A percentile compares a stretch with the other conserved stretches of the same genome.
phyloP scores from a whole-genome alignment of 805 yeast species.

The Metschnikowia lunata region DNA sequence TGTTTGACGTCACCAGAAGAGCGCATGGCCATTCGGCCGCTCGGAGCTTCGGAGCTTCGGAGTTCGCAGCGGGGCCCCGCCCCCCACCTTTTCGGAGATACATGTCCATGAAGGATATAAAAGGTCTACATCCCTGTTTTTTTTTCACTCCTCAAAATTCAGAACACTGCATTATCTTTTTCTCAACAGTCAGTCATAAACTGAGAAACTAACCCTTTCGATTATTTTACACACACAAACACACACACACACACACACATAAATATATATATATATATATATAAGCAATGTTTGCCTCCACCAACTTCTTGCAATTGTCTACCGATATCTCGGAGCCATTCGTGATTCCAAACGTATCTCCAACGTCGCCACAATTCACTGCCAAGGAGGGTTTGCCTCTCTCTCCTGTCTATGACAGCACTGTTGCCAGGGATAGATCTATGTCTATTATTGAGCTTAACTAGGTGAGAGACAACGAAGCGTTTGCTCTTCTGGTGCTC shows the following conservation, averaged over 20 bases:
- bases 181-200: not conserved
- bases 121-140: conserved; percentile 1
- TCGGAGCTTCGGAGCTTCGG: conserved; percentile 14
- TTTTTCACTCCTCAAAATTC: not conserved
- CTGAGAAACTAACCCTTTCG: not conserved
- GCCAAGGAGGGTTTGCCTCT: conserved; percentile 6
- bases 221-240: not conserved
- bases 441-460: conserved; percentile 26
- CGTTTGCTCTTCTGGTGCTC: too few relatives aligned
- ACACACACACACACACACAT: not conserved
- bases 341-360: conserved; percentile 60
- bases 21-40: not conserved
- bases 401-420: conserved; percentile 12
- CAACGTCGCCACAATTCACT: conserved; percentile 35
- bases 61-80: conserved; percentile 14
- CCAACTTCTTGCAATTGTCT: conserved; percentile 50
- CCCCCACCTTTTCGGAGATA: conserved; percentile 15
- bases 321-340: conserved; percentile 59
- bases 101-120: conserved; percentile 17
- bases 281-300: conserved; percentile 11
- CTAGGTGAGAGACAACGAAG: conserved; percentile 5
- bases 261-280: not conserved
- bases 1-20: conserved; percentile 14
- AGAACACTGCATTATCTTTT: not conserved
- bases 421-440: conserved; percentile 17